Base-by-base conservation (phyloP, 2,329 filamentous ascomycete species). In the Hansfordia pulvinata region DNA sequence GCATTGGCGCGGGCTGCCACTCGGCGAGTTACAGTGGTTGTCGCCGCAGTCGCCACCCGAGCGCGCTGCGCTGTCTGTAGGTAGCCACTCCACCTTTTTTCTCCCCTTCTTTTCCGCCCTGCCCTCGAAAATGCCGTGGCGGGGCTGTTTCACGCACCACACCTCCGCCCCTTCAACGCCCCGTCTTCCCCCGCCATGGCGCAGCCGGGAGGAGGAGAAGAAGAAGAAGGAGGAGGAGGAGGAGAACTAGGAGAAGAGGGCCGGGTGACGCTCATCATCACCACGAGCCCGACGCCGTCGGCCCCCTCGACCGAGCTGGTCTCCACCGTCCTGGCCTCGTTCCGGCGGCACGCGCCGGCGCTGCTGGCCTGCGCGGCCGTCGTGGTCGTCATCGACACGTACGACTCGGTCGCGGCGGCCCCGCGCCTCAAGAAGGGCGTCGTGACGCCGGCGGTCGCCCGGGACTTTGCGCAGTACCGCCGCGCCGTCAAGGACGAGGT, bases 271-370 rank as follows among this genome's bases (percentile, higher is more conserved):
- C 41, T 63, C 26, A 54, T 69, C 25, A 54, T 70, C 35, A 69
- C 65, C 2, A 69, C 64, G 0, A 69, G 65, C 3, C 56, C 64
- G 1, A 69, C 64, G 0, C 65, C 65, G 0, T 69, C 64, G 1
- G 56, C 60, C 0, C 65, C 65, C 0, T 60, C 60, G 0, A 62
- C 62, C 0, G 64, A 67, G 10, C 54, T 70, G 1, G 35, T 69
- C n/a, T 53, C 52, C 0, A 40, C 56, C 1, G 55, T 69, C 3
- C 26, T 69, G 2, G 35, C 43, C 3, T 65, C 62, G 0, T 66
- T 67, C 34, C 44, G 45, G 10, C 23, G 24, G 0, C 45, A 64
- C 35, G 68, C 64, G 28, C 42, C 45, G 1, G 32, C 29, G 1
- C 37, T 70, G 10, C 31, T 57, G 2, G 23, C 32, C 0, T 69